Base-by-base conservation (phyloP, 2,329 filamentous ascomycete genomes). In the Cladosporium sp. region DNA sequence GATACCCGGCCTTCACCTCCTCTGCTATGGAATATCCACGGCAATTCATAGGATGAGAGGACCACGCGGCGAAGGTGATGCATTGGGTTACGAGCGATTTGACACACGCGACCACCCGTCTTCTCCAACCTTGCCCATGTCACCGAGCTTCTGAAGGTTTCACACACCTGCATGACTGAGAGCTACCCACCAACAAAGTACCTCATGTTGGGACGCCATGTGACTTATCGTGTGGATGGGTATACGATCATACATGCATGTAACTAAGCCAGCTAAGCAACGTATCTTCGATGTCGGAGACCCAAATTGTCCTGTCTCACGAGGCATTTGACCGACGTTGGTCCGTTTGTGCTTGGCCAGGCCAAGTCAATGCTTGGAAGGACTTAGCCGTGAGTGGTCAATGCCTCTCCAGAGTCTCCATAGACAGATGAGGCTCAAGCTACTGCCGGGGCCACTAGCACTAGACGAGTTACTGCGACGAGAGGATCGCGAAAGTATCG, bases 331-430 rank as follows among this genome's bases (percentile, higher is more conserved):
- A 21, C 28, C 58, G 43, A 53, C 30, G 39, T 48, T 62, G 43
- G 30, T 32, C 48, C 30, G 34, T 34, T 61, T 39, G 25, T 56
- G 60, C 60, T 63, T 63, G 60, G 60, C 60, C 23, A 16, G 32
- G 59, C 59, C 59, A 63, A 63, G 59, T 28, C 32, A 54, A 56
- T 54, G 60, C 60, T 63, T 63, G 49, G 32, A 18, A 26, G 18
- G 49, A 48, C 60, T 56, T 63, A 16, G 25, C 49, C 23, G 34
- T 54, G 32, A 63, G 49, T 63, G 49, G 60, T 23, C 23, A 16
- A 23, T 36, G 39, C 39, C 23, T 21, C 23, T 58, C 36, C 30
- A 21, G 7, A 54, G 51, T 21, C 23, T 58, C 36, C 30, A 21
- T 8, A 54, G 51, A 32, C 26, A 18, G 28, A 30, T 30, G 18